phyloP scores from a whole-genome alignment of 306 rosid genomes.

The Cucurbita argyrosperma region DNA sequence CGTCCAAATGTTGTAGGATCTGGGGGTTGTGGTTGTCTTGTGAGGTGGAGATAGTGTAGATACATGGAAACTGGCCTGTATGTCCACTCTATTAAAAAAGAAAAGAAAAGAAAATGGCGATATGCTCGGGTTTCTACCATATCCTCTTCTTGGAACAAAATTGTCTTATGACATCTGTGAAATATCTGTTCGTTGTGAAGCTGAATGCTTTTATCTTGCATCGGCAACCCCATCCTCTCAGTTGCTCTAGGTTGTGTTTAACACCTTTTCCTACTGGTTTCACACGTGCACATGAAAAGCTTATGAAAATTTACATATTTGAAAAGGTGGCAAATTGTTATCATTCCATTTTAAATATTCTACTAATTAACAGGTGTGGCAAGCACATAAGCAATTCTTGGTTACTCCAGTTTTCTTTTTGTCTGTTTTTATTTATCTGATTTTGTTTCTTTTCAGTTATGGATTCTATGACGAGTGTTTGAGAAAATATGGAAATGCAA shows the following conservation, averaged over 20 bases:
- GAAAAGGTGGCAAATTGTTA: not conserved
- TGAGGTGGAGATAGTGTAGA: not conserved
- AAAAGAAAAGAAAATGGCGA: not conserved
- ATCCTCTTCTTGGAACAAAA: not conserved
- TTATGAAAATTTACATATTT: not conserved
- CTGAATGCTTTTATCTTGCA: not conserved
- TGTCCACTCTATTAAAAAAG: not conserved
- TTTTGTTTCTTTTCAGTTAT: conserved; percentile 47
- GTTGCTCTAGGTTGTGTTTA: not conserved
- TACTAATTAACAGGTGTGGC: not conserved
- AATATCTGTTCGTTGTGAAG: not conserved
- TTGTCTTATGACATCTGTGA: not conserved
- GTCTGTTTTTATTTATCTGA: not conserved
- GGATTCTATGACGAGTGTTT: conserved; percentile 95
- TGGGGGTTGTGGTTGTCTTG: not conserved
- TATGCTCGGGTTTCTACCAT: not conserved
- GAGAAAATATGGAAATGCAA: conserved; percentile 97
- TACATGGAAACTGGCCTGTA: not conserved
- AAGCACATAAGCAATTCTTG: not conserved
- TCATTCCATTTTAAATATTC: not conserved
- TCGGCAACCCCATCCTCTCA: not conserved
- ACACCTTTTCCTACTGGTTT: not conserved
- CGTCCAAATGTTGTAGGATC: not conserved
- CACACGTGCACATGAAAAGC: not conserved
- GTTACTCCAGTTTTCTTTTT: not conserved